Percentiles rank a stretch among this genome's conserved stretches.
These are phyloP conservation scores for Ajuga chamaepitys DNA, from an alignment of 257 asterid species.

Conservation along the genomic window DNA sequence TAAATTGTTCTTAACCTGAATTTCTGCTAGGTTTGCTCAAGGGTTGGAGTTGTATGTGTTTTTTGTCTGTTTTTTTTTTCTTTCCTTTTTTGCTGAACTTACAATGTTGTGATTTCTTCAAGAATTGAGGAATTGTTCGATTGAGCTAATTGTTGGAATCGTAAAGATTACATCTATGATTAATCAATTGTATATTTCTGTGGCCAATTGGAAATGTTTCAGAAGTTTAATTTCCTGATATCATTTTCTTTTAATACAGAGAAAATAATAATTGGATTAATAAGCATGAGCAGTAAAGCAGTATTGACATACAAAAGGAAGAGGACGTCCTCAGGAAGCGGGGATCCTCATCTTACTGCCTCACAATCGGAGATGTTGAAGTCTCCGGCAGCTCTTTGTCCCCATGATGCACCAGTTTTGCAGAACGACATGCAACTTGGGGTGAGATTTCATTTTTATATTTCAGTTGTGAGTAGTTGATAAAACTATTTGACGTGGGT, in stretches of 20 bases:
- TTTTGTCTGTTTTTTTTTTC: too few species aligned
- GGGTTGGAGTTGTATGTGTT: neutral
- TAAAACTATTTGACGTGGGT: neutral
- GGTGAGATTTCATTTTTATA: slow-evolving; percentile 34
- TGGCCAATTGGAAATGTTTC: too few species aligned
- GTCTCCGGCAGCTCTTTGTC: slow-evolving; percentile 16
- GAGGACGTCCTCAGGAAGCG: slow-evolving; percentile 32
- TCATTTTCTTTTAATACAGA: neutral
- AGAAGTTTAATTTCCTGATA: neutral
- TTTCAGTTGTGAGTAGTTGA: neutral
- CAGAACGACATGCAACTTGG: slow-evolving; percentile 25
- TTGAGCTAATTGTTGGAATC: too few species aligned
- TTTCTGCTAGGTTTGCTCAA: neutral
- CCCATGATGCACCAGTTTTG: slow-evolving; percentile 14
- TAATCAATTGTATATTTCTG: neutral
- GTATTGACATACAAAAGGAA: slow-evolving; percentile 65
- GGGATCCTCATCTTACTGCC: slow-evolving; percentile 14
- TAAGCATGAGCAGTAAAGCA: slow-evolving; percentile 36
- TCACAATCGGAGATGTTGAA: slow-evolving; percentile 13
- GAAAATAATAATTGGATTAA: neutral
- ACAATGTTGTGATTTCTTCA: neutral
- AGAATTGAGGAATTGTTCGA: neutral
- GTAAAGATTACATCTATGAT: neutral
- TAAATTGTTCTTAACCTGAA: neutral
- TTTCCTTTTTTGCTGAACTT: neutral